Conservation (phyloP, 108 stramenopile genomes). For the Stephanodiscus minutulus region DNA sequence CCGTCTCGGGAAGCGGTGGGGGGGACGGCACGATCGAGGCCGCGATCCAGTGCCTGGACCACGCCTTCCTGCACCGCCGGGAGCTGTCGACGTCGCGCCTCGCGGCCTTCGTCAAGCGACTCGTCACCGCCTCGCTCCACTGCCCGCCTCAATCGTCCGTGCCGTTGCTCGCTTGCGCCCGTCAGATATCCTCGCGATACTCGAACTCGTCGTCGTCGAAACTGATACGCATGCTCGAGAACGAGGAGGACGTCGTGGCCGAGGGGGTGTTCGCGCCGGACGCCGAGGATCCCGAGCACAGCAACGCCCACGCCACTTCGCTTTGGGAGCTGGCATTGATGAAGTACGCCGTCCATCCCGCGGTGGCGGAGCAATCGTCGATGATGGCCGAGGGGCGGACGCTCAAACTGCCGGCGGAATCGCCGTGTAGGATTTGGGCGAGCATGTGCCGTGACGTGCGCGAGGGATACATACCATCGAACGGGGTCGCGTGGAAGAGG, state of each 20-base stretch:
- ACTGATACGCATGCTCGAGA: conserved; percentile 74
- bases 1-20: neutral
- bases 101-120: conserved; percentile 80
- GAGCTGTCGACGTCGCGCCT: conserved; percentile 76
- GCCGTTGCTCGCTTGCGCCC: conserved; percentile 74
- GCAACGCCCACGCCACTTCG: conserved; percentile 82
- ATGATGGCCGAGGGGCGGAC: conserved; percentile 58
- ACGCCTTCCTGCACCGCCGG: conserved; percentile 79
- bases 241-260: conserved; percentile 84
- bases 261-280: conserved; percentile 69
- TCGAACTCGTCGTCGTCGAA: conserved; percentile 44
- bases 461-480: conserved; percentile 63
- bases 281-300: conserved; percentile 79
- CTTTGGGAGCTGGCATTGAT: conserved; percentile 79
- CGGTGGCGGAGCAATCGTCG: conserved; percentile 56
- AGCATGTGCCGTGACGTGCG: conserved; percentile 48
- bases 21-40: conserved; percentile 44
- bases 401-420: conserved; percentile 75
- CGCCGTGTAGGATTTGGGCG: conserved; percentile 52
- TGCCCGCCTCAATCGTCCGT: conserved; percentile 65
- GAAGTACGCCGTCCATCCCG: conserved; percentile 70
- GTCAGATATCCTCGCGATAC: conserved; percentile 78
- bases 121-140: conserved; percentile 69
- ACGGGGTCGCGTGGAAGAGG: conserved; percentile 45
- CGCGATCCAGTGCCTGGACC: conserved; percentile 65